Base-by-base conservation (phyloP, 2,329 filamentous ascomycete genomes). In the Didymella segeticola region DNA sequence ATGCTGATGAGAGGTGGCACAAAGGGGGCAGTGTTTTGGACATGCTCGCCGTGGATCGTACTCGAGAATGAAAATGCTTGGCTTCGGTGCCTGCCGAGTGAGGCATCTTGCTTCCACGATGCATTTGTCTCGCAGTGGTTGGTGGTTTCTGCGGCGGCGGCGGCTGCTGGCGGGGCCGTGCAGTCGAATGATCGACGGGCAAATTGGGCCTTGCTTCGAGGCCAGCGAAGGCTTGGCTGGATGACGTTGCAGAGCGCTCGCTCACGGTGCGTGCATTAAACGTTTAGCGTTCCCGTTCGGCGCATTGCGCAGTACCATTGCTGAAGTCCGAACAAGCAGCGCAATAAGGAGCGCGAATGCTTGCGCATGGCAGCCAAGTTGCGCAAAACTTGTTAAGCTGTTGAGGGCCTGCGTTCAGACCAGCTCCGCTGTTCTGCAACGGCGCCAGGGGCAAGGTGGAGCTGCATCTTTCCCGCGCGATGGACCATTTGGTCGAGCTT, bases 401-500 rank as follows among this genome's bases (percentile, higher is more conserved):
- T 30, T 36, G 51, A 33, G 39, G 17, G 12, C 17, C 6, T 22
- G 37, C 19, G n/a, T 36, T 36, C 39, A 49, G 7, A 41, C 37
- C 20, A 38, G 17, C 38, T 47, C 52, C 52, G 47, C 42, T 50
- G 47, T 56, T 50, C 47, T 56, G 52, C 52, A 50, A 56, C 52
- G 52, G 47, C 52, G 52, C 52, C 52, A 56, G 52, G 52, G 52
- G 52, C 47, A 56, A 56, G 42, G 52, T 55, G 52, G 52, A 55
- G 52, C 29, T 30, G 27, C 27, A 30, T 37, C 22, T n/a, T n/a
- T 50, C 34, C 45, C 45, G 46, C 26, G 39, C 30, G 45, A 36
- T 43, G 38, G 33, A 41, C 38, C 46, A 39, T 31, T 38, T 12
- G 38, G 26, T 41, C 14, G n/a, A 48, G 46, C 52, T 56, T 56